Conservation (phyloP, 768 basidiomycete species). For the Agaricus subrufescens region DNA sequence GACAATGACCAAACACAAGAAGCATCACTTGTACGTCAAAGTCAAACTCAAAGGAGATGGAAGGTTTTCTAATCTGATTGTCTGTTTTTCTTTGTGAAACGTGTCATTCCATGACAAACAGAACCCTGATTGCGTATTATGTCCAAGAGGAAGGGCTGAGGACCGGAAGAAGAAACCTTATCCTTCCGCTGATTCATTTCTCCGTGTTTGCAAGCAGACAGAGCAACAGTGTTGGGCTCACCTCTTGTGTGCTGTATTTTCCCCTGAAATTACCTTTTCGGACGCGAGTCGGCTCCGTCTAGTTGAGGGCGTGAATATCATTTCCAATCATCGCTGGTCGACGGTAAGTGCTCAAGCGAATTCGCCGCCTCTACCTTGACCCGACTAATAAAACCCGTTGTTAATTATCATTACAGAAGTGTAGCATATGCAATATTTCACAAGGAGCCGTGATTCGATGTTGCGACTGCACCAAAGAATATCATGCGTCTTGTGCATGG, state of each 20-base stretch:
- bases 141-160: constrained; percentile 57
- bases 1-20: constrained; percentile 79
- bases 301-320: constrained; percentile 82
- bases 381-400: background rate
- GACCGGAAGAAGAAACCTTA: constrained; percentile 41
- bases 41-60: background rate
- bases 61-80: background rate
- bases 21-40: constrained; percentile 61
- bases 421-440: constrained; percentile 64
- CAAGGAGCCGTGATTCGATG: constrained; percentile 85
- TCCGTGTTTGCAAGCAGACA: constrained; percentile 82
- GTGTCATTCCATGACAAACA: constrained; percentile 23
- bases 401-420: constrained; percentile 43
- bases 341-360: constrained; percentile 44
- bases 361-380: background rate
- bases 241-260: constrained; percentile 83
- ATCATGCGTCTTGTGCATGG: constrained; percentile 92
- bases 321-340: constrained; percentile 69
- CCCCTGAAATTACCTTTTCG: constrained; percentile 79
- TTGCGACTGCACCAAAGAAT: constrained; percentile 73
- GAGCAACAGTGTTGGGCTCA: constrained; percentile 95
- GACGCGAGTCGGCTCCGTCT: constrained; percentile 67
- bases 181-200: constrained; percentile 55
- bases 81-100: background rate
- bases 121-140: constrained; percentile 84